A percentile compares a stretch with the other conserved stretches of the same genome.
Conservation (phyloP, 768 basidiomycete genomes). For the Gelatoporia subvermispora region DNA sequence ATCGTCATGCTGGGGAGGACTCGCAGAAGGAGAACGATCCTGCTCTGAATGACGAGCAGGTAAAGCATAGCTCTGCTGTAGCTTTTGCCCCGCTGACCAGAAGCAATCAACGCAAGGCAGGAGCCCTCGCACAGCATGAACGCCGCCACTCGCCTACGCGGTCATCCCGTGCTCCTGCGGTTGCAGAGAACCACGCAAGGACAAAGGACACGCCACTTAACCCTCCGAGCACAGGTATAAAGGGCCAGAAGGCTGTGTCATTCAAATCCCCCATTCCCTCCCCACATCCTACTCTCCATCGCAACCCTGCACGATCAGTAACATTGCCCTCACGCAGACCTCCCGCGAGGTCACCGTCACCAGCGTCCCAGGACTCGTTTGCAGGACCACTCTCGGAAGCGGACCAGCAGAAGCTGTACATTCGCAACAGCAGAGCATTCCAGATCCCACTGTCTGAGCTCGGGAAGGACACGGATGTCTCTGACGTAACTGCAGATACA, state of each 20-base stretch:
- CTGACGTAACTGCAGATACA: background rate
- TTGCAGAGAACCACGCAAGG: background rate
- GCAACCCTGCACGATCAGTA: conserved; percentile 9
- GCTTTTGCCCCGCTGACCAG: too few species aligned
- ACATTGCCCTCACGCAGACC: conserved; percentile 19
- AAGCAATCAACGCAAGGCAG: background rate
- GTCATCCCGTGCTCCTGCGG: background rate
- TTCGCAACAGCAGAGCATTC: conserved; percentile 44
- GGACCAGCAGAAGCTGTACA: conserved; percentile 41
- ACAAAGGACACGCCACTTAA: background rate
- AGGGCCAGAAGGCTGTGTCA: conserved; percentile 24
- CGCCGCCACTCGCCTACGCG: background rate
- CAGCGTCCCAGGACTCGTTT: conserved; percentile 59
- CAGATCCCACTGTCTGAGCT: conserved; percentile 56
- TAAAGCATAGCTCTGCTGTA: too few species aligned
- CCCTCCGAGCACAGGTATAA: background rate
- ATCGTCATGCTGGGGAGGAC: conserved; percentile 29
- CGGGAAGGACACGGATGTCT: conserved; percentile 21
- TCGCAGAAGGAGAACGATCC: conserved; percentile 53
- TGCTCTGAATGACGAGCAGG: background rate
- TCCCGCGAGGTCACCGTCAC: conserved; percentile 31
- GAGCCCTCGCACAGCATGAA: background rate
- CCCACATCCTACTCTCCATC: conserved; percentile 16
- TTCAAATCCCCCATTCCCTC: conserved; percentile 22
- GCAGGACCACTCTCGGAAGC: conserved; percentile 41